phyloP scores from a whole-genome alignment of 495 filamentous ascomycete species.

The Podospora australis region DNA sequence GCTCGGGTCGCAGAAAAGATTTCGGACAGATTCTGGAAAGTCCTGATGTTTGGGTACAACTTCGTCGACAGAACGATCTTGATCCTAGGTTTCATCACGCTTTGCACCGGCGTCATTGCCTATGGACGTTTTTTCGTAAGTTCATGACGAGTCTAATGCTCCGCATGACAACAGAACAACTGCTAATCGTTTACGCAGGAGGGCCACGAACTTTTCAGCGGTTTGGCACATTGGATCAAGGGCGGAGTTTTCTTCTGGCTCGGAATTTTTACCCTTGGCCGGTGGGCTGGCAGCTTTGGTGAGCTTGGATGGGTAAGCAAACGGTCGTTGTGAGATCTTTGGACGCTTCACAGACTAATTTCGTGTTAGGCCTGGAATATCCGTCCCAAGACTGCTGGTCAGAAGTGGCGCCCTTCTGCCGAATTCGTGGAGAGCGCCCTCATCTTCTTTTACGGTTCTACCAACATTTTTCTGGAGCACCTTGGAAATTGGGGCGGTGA shows the following conservation, averaged over 20 bases:
- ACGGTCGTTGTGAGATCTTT: background rate
- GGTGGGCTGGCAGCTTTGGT: constrained; percentile 85
- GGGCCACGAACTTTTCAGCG: constrained; percentile 50
- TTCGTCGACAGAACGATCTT: constrained; percentile 42
- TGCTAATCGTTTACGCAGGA: constrained; percentile 14
- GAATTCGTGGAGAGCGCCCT: constrained; percentile 85
- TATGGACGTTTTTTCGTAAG: constrained; percentile 53
- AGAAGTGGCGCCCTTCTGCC: constrained; percentile 63
- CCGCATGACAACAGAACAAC: constrained; percentile 24
- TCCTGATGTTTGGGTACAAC: constrained; percentile 35
- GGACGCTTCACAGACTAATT: constrained; percentile 15
- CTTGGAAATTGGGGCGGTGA: constrained; percentile 60
- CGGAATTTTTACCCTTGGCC: constrained; percentile 78
- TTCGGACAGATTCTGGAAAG: constrained; percentile 37
- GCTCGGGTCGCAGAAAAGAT: constrained; percentile 30
- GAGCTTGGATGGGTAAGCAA: constrained; percentile 75
- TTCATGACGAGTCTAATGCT: no score
- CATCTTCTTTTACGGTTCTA: constrained; percentile 82
- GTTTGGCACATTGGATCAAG: constrained; percentile 91
- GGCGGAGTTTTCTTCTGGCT: constrained; percentile 98
- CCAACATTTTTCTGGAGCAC: constrained; percentile 92
- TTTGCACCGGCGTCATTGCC: constrained; percentile 56
- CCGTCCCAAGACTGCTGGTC: constrained; percentile 57
- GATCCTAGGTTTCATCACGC: constrained; percentile 49
- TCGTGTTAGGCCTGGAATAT: constrained; percentile 71